phyloP scores from a whole-genome alignment of 768 basidiomycete species.

The Mrakia gelida region DNA sequence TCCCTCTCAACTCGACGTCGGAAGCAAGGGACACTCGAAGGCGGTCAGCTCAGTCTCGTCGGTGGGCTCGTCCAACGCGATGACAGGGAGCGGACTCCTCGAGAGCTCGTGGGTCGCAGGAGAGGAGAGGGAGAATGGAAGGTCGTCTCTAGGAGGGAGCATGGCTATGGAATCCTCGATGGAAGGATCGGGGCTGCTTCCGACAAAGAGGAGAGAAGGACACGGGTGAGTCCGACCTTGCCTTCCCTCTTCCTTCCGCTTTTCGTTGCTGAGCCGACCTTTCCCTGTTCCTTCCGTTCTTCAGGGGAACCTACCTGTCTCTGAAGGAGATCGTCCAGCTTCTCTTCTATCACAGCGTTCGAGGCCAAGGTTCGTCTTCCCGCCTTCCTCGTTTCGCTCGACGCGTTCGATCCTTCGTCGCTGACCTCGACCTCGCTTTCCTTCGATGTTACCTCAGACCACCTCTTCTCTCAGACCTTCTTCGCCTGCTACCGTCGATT shows the following conservation, averaged over 20 bases:
- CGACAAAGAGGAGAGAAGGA: background rate
- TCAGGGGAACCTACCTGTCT: background rate
- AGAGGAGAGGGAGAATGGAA: background rate
- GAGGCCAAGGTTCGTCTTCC: background rate
- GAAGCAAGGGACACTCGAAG: background rate
- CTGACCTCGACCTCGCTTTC: too few species aligned
- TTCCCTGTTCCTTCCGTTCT: background rate
- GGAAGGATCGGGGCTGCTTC: background rate
- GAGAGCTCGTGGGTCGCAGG: background rate
- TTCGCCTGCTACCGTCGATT: constrained; percentile 79
- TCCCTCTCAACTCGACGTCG: background rate
- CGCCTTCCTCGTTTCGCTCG: background rate
- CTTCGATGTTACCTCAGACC: background rate
- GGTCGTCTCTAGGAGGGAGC: background rate
- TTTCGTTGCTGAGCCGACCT: background rate
- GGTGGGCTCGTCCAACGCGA: background rate
- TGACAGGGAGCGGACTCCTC: background rate
- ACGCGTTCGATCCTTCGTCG: too few species aligned
- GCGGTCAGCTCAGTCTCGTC: constrained; percentile 1
- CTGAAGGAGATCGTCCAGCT: constrained; percentile 3
- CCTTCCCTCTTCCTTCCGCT: background rate
- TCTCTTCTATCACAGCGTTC: constrained; percentile 16
- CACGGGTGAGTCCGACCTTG: background rate
- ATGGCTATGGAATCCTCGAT: background rate
- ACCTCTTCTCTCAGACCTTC: constrained; percentile 47